phyloP scores from a whole-genome alignment of 1,284 basidiomycete genomes.

The Lignosus rhinocerotis region DNA sequence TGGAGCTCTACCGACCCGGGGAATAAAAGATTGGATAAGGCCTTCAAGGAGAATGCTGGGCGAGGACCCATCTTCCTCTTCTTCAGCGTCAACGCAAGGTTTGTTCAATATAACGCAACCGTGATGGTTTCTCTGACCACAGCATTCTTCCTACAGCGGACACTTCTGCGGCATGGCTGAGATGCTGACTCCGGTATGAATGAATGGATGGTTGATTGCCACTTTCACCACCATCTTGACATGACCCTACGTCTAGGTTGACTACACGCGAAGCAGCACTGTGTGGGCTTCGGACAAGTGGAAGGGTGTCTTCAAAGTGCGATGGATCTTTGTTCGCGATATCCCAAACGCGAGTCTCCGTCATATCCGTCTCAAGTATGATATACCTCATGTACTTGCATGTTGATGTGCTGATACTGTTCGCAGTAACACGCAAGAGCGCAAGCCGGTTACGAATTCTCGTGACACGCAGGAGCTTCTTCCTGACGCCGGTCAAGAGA shows the following conservation, averaged over 20 bases:
- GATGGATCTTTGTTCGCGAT: conserved; percentile 95
- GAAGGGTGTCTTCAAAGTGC: conserved; percentile 96
- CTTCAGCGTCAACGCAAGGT: conserved; percentile 94
- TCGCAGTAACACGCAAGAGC: conserved; percentile 88
- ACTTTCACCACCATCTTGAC: too few relatives aligned
- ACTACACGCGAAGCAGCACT: conserved; percentile 83
- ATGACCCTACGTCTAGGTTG: conserved; percentile 47
- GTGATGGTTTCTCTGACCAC: conserved; percentile 8
- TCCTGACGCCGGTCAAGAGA: conserved; percentile 92
- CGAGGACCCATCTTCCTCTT: conserved; percentile 93
- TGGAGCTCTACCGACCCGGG: conserved; percentile 96
- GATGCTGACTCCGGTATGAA: conserved; percentile 81
- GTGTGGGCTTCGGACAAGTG: conserved; percentile 99
- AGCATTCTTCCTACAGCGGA: conserved; percentile 50
- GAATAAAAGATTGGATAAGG: conserved; percentile 93
- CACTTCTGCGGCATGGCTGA: conserved; percentile 98
- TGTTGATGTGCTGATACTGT: conserved; percentile 25
- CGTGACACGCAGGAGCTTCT: conserved; percentile 91
- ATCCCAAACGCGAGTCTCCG: conserved; percentile 86
- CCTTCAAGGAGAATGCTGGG: conserved; percentile 86
- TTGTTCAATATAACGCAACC: neutral
- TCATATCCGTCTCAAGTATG: conserved; percentile 82
- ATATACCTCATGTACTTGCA: conserved; percentile 11
- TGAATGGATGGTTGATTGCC: neutral
- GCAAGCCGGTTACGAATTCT: conserved; percentile 95